Conservation (phyloP, 257 asterid species). For the Solanum sitiens region DNA sequence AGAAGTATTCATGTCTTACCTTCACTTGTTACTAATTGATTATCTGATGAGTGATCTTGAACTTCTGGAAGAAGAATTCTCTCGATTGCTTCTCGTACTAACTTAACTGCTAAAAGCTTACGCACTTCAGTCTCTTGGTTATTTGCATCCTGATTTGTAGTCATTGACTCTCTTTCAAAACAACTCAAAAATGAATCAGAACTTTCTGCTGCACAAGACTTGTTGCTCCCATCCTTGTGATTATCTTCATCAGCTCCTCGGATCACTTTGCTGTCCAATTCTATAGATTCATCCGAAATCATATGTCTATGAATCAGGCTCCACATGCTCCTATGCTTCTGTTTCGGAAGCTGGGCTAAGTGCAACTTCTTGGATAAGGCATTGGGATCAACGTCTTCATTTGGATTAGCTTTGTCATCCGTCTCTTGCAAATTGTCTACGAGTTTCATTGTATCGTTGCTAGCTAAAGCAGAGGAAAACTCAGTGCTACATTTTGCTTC, state of each 20-base stretch:
- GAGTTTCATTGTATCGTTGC: constrained; percentile 1
- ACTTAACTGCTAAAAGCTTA: constrained; percentile 61
- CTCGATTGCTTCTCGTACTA: constrained; percentile 88
- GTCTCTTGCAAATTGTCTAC: neutral
- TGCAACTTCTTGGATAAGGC: neutral
- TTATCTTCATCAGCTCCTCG: constrained; percentile 2
- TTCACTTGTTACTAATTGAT: constrained; percentile 45
- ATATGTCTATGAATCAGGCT: constrained; percentile 23
- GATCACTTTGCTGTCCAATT: neutral
- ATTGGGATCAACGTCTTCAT: neutral
- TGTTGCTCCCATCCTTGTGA: constrained; percentile 4
- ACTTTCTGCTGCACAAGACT: constrained; percentile 3
- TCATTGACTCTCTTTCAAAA: constrained; percentile 14
- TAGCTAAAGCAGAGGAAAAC: constrained; percentile 10
- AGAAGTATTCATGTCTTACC: constrained; percentile 12
- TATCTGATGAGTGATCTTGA: constrained; percentile 68
- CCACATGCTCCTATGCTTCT: constrained; percentile 30
- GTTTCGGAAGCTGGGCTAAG: neutral
- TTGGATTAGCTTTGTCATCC: constrained; percentile 13
- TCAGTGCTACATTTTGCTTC: constrained; percentile 10
- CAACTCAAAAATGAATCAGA: neutral
- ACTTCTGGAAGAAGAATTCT: constrained; percentile 89
- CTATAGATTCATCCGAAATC: constrained; percentile 10
- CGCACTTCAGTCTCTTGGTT: constrained; percentile 44
- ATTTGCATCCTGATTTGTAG: constrained; percentile 12